Conservation (phyloP, 2,329 filamentous ascomycete genomes). For the Fusarium circinatum region DNA sequence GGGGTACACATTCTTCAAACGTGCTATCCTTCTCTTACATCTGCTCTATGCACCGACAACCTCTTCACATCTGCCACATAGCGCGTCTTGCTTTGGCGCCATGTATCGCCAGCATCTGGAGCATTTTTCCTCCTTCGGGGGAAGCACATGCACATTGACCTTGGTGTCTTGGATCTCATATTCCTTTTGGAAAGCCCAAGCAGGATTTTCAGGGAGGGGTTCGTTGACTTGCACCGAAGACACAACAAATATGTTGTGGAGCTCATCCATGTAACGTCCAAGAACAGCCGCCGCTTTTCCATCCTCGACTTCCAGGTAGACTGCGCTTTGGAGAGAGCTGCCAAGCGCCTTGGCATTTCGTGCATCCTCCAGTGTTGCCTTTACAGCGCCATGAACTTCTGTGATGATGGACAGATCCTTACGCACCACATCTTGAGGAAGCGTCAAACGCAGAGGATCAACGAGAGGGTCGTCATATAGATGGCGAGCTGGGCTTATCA, state of each 20-base stretch:
- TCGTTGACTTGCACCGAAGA: constrained; percentile 67
- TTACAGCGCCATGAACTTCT: constrained; percentile 72
- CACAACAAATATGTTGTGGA: constrained; percentile 75
- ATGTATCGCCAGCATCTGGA: constrained; percentile 89
- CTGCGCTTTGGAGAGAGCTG: constrained; percentile 81
- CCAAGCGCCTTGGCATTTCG: constrained; percentile 78
- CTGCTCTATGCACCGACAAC: constrained; percentile 57
- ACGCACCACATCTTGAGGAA: constrained; percentile 54
- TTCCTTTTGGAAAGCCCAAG: constrained; percentile 56
- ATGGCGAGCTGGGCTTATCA: constrained; percentile 57
- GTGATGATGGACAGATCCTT: constrained; percentile 60
- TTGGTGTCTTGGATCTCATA: constrained; percentile 54
- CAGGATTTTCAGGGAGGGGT: constrained; percentile 41
- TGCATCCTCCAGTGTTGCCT: constrained; percentile 78
- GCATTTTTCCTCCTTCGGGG: constrained; percentile 75
- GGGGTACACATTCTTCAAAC: constrained; percentile 20
- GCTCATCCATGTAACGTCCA: constrained; percentile 58
- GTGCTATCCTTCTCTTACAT: neutral
- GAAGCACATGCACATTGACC: constrained; percentile 57
- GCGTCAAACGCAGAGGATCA: constrained; percentile 51
- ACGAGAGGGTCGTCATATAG: constrained; percentile 59
- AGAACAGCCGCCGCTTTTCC: constrained; percentile 49
- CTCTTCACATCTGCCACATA: constrained; percentile 80
- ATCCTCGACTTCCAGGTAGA: constrained; percentile 64
- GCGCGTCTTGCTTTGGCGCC: constrained; percentile 69